These are phyloP conservation scores for Fabrea salina DNA, from an alignment of 169 alveolate species.

Conservation along the genomic window DNA sequence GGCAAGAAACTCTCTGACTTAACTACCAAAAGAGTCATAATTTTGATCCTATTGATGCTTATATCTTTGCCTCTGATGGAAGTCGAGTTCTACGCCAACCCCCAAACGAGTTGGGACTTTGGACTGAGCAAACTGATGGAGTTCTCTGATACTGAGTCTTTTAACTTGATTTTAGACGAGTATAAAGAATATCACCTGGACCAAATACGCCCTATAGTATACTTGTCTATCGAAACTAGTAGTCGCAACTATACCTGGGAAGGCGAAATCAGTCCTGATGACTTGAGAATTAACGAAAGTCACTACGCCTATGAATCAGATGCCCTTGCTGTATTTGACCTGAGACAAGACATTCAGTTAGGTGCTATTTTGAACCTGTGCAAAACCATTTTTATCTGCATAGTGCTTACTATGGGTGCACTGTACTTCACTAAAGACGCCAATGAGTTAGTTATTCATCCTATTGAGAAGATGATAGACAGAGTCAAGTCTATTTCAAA, in stretches of 20 bases:
- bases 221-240: not conserved
- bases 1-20: slow-evolving; percentile 53
- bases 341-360: slow-evolving; percentile 37
- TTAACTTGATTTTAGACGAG: not conserved
- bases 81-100: not conserved
- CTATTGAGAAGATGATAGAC: slow-evolving; percentile 88
- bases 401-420: slow-evolving; percentile 52
- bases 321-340: slow-evolving; percentile 39
- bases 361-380: slow-evolving; percentile 42
- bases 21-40: slow-evolving; percentile 55
- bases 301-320: not conserved
- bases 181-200: not conserved
- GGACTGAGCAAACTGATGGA: not conserved
- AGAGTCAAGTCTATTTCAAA: slow-evolving; percentile 81
- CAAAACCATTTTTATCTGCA: slow-evolving; percentile 58
- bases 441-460: slow-evolving; percentile 68
- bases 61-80: slow-evolving; percentile 41
- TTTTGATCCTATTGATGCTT: slow-evolving; percentile 38
- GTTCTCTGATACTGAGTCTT: not conserved
- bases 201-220: not conserved
- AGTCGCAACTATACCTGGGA: not conserved
- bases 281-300: slow-evolving; percentile 41
- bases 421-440: slow-evolving; percentile 57
- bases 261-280: not conserved
- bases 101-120: slow-evolving; percentile 12